Percentiles rank a stretch among this genome's conserved stretches.
Evolutionary conservation across 345 rosid species (phyloP).

Genomic region (Draba incana): DNA sequence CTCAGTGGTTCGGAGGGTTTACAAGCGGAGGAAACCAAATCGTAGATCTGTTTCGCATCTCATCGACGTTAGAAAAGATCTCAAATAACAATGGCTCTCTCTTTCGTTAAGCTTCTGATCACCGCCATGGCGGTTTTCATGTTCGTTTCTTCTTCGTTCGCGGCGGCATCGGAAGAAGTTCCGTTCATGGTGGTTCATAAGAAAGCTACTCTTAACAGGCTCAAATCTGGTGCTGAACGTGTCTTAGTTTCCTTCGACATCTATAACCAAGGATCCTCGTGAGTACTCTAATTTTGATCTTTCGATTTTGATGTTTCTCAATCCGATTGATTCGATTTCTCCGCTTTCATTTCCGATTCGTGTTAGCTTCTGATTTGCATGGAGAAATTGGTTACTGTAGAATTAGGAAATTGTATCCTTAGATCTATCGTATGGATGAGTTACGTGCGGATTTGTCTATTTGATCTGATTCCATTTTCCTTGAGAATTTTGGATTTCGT

Average conservation of each 20-base stretch:
- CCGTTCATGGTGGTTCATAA: slow-evolving; percentile 93
- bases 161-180: slow-evolving; percentile 55
- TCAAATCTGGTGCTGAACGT: slow-evolving; percentile 88
- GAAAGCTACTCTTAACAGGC: slow-evolving; percentile 79
- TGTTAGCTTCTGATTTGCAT: slow-evolving; percentile 23
- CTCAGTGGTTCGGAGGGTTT: slow-evolving; percentile 27
- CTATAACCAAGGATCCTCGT: slow-evolving; percentile 96
- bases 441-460: neutral
- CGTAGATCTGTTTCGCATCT: slow-evolving; percentile 41
- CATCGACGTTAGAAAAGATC: neutral
- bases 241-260: slow-evolving; percentile 81
- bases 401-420: slow-evolving; percentile 4
- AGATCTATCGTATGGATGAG: slow-evolving; percentile 15
- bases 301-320: neutral
- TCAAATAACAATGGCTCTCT: slow-evolving; percentile 30
- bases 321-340: neutral
- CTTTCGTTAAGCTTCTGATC: slow-evolving; percentile 43
- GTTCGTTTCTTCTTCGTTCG: slow-evolving; percentile 56
- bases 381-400: slow-evolving; percentile 1
- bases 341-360: slow-evolving; percentile 31
- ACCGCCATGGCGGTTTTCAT: slow-evolving; percentile 46
- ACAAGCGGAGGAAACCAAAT: slow-evolving; percentile 28
- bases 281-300: slow-evolving; percentile 35
- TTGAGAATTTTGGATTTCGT: neutral
- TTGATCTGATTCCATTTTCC: slow-evolving; percentile 13